These are phyloP conservation scores for Stevia rebaudiana DNA, from an alignment of 140 eudicot genomes.

Conservation along the genomic window DNA sequence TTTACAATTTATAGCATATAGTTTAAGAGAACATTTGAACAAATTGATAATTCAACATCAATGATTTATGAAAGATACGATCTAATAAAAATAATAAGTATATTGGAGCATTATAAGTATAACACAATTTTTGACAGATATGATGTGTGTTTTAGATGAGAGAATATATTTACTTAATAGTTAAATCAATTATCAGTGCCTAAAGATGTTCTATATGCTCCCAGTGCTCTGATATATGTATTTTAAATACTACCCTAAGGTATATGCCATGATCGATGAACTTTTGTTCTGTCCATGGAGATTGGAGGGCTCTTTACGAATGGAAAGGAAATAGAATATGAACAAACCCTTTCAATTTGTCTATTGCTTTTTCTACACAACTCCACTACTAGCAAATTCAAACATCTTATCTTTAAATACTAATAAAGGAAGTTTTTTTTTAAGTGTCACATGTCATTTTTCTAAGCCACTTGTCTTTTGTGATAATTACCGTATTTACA, in stretches of 20 bases:
- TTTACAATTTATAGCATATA: too few species aligned
- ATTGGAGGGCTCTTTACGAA: conserved; percentile 19
- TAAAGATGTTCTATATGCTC: conserved; percentile 36
- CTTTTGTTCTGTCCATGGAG: conserved; percentile 22
- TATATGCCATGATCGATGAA: conserved; percentile 11
- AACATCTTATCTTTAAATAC: too few species aligned
- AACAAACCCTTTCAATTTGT: conserved; percentile 14
- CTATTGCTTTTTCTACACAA: background rate
- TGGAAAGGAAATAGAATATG: conserved; percentile 19
- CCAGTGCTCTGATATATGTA: conserved; percentile 14
- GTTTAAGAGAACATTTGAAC: too few species aligned
- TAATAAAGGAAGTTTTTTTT: too few species aligned
- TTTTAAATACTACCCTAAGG: conserved; percentile 12
- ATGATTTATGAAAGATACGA: too few species aligned
- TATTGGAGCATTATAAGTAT: background rate
- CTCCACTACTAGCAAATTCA: background rate
- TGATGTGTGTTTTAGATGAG: background rate
- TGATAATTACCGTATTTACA: too few species aligned
- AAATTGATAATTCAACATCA: too few species aligned
- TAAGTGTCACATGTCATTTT: too few species aligned
- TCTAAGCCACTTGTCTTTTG: too few species aligned
- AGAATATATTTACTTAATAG: conserved; percentile 16
- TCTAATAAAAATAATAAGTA: background rate
- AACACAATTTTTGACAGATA: background rate
- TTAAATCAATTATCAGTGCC: conserved; percentile 4